A percentile compares a stretch with the other conserved stretches of the same genome.
These are phyloP conservation scores for Agaricus blazei DNA, from an alignment of 768 basidiomycete species.

Conservation along the genomic window DNA sequence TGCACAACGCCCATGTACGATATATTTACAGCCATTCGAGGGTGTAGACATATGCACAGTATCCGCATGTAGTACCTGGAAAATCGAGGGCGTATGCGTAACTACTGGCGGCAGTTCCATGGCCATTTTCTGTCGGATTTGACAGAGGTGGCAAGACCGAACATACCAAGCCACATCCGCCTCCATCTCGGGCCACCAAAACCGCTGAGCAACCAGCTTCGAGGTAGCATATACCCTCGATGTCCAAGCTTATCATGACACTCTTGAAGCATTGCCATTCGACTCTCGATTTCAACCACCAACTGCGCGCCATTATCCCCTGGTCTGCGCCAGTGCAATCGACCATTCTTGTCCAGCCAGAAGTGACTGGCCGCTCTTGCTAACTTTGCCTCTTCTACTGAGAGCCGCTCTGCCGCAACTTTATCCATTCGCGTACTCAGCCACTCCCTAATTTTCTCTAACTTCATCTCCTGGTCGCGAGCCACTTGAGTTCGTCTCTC, in stretches of 20 bases:
- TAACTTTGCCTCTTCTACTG: too few species aligned
- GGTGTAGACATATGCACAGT: slow-evolving; percentile 17
- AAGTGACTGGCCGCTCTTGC: slow-evolving; percentile 9
- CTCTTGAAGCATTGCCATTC: slow-evolving; percentile 16
- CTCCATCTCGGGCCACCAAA: slow-evolving; percentile 26
- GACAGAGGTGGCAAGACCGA: slow-evolving; percentile 19
- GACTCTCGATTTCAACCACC: slow-evolving; percentile 13
- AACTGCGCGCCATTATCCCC: slow-evolving; percentile 10
- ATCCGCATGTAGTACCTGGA: slow-evolving; percentile 20
- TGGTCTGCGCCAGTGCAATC: slow-evolving; percentile 8
- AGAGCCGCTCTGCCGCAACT: too few species aligned
- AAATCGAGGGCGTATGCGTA: slow-evolving; percentile 17
- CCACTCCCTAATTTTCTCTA: too few species aligned
- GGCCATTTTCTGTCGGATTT: slow-evolving; percentile 14
- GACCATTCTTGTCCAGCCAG: slow-evolving; percentile 14
- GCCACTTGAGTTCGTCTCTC: too few species aligned
- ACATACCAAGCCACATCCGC: slow-evolving; percentile 21
- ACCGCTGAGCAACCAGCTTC: slow-evolving; percentile 12
- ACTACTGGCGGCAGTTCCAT: slow-evolving; percentile 15
- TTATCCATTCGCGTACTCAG: too few species aligned
- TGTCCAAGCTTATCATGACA: slow-evolving; percentile 22
- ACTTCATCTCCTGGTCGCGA: too few species aligned
- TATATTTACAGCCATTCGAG: slow-evolving; percentile 17
- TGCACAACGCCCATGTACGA: slow-evolving; percentile 18
- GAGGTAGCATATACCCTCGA: slow-evolving; percentile 16